Conservation (phyloP, 2,329 filamentous ascomycete genomes). For the Cytospora piceicola region DNA sequence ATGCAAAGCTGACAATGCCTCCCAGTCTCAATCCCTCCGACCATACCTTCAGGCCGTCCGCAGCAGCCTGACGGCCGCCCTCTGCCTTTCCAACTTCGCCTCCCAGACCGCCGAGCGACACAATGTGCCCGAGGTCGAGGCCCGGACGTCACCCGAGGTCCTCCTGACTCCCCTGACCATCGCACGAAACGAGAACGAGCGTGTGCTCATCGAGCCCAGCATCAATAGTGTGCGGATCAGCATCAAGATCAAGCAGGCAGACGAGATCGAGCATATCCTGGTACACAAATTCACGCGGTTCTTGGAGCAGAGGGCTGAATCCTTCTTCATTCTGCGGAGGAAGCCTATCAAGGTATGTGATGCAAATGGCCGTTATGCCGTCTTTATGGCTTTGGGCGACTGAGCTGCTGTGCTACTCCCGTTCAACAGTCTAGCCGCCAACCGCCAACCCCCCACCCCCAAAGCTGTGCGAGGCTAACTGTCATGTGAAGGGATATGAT, state of each 20-base stretch:
- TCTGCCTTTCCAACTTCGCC: constrained; percentile 95
- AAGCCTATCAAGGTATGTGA: constrained; percentile 85
- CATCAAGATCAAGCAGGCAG: constrained; percentile 99
- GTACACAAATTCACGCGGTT: constrained; percentile 99
- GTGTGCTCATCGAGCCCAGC: constrained; percentile 92
- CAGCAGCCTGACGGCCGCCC: constrained; percentile 88
- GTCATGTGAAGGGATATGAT: constrained; percentile 76
- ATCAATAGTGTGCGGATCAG: constrained; percentile 97
- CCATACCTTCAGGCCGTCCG: constrained; percentile 97
- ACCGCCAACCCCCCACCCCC: background rate
- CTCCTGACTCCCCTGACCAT: constrained; percentile 89
- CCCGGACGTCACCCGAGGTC: constrained; percentile 88
- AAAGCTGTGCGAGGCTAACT: constrained; percentile 13
- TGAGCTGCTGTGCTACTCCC: background rate
- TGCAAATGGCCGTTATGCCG: background rate
- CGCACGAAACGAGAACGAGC: constrained; percentile 95
- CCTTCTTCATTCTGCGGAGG: constrained; percentile 92
- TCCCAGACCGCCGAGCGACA: constrained; percentile 95
- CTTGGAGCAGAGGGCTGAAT: constrained; percentile 92
- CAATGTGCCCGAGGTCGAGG: constrained; percentile 98
- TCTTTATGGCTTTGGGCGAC: background rate
- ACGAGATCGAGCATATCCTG: constrained; percentile 97
- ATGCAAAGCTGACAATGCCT: constrained; percentile 34
- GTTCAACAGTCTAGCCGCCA: background rate
- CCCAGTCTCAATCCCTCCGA: constrained; percentile 89